Evolutionary conservation across 139 green algal genomes (phyloP).

Genomic region (Closterium sp.): DNA sequence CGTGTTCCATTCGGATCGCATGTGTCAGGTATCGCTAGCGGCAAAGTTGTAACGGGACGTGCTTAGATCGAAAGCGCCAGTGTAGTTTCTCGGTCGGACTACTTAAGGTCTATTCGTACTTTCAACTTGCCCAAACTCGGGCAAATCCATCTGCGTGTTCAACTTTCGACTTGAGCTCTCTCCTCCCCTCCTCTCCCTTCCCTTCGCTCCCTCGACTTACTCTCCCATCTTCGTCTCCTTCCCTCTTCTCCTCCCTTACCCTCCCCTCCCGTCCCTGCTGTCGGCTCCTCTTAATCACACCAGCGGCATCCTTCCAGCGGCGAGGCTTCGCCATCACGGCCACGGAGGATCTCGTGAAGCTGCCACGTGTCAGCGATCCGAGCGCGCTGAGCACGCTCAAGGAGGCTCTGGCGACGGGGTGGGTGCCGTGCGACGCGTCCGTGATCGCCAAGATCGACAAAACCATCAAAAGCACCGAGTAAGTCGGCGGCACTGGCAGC

Average conservation of each 20-base stretch:
- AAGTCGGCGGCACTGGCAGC: no score
- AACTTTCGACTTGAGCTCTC: no score
- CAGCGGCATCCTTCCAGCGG: not conserved
- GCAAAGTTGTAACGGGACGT: not conserved
- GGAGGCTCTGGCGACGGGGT: not conserved
- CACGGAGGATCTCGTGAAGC: not conserved
- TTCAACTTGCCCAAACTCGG: no score
- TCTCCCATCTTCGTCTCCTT: no score
- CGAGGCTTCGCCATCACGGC: not conserved
- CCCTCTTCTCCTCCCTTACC: not conserved
- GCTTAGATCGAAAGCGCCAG: not conserved
- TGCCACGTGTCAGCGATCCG: slow-evolving; percentile 14
- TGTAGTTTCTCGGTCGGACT: not conserved
- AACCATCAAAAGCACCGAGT: not conserved
- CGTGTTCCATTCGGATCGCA: not conserved
- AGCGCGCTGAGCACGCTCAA: slow-evolving; percentile 4
- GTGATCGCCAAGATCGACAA: not conserved
- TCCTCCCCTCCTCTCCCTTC: not conserved
- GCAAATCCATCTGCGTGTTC: no score
- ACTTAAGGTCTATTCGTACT: not conserved
- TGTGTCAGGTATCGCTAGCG: not conserved
- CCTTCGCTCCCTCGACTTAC: no score
- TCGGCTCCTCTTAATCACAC: not conserved
- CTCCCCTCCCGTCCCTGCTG: not conserved
- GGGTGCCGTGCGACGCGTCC: not conserved